Percentiles rank a stretch among this genome's conserved stretches.
Conservation (phyloP, 768 basidiomycete species). For the Mycena belliarum region DNA sequence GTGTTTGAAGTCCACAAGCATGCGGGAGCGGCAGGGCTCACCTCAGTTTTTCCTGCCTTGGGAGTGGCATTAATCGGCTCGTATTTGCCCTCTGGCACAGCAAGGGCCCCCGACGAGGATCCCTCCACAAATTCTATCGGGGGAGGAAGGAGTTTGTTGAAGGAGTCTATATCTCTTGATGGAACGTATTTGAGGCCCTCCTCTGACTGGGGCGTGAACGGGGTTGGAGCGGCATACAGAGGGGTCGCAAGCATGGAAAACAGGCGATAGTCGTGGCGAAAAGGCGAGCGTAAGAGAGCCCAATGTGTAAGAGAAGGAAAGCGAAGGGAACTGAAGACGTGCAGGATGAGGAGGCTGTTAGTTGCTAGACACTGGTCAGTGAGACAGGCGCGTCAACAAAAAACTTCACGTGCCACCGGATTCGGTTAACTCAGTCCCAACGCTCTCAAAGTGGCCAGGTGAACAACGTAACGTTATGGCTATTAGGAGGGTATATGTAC, state of each 20-base stretch:
- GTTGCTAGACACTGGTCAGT: too few species aligned
- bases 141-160: constrained; percentile 79
- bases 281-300: not conserved
- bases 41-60: constrained; percentile 50
- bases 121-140: constrained; percentile 84
- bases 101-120: constrained; percentile 74
- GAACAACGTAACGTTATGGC: not conserved
- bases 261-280: constrained; percentile 3
- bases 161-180: constrained; percentile 70
- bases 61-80: constrained; percentile 77
- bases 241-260: constrained; percentile 67
- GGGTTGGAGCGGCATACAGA: constrained; percentile 49
- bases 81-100: constrained; percentile 74
- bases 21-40: constrained; percentile 30
- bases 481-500: constrained; percentile 15
- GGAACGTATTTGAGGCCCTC: constrained; percentile 50
- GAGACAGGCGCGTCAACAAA: too few species aligned
- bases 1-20: constrained; percentile 15
- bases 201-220: constrained; percentile 50
- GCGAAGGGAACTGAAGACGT: not conserved
- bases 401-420: too few species aligned
- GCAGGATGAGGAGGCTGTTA: not conserved
- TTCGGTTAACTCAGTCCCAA: too few species aligned
- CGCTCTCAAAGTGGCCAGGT: too few species aligned
- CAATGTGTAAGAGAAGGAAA: constrained; percentile 1